Base-by-base conservation (phyloP, 257 asterid species). In the Penstemon eatonii region DNA sequence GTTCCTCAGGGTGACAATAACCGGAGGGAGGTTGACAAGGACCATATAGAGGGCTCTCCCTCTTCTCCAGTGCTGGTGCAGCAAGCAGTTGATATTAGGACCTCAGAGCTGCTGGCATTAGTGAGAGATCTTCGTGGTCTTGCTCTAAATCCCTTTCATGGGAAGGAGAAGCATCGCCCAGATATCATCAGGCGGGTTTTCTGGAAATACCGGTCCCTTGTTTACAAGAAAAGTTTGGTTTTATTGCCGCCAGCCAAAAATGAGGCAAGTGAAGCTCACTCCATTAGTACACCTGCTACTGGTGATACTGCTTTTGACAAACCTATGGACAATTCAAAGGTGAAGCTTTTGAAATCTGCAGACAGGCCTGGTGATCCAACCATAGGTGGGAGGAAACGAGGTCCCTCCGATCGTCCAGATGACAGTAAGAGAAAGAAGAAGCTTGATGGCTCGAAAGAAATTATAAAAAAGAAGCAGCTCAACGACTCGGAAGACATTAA, bases 141-240 rank as follows among this genome's bases (percentile, higher is more conserved):
- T 69, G 96, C 97, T 50, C 87, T 91, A 41, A 63, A 91, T 77
- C 95, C 97, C 62, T 84, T 81, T 56, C 81, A 78, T 64, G 87
- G 84, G 49, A 74, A 49, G 11, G 84, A 77, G 63, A 79, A 77
- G 65, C 63, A 67, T 46, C 70, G 82, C 73, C 83, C 83, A 38
- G 82, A 76, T 41, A 64, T 69, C 9, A 40, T 75, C 58, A 69
- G 69, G 8, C 75, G 67, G 39, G 76, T 81, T 56, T 82, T 94
- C 81, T 65, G 83, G 82, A 89, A 81, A 72, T 94, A 78, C 56
- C 91, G 99, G 36, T 78, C 91, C n/a, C 88, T 84, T 69, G 96
- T 94, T 44, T 94, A 78, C 66, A 95, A 84, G 84, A 94, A 91
- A 75, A 87, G 99, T 80, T 80, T 88, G 81, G 67, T 77, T 52